phyloP scores from a whole-genome alignment of 2,329 filamentous ascomycete species.

The Sporothrix brasiliensis region DNA sequence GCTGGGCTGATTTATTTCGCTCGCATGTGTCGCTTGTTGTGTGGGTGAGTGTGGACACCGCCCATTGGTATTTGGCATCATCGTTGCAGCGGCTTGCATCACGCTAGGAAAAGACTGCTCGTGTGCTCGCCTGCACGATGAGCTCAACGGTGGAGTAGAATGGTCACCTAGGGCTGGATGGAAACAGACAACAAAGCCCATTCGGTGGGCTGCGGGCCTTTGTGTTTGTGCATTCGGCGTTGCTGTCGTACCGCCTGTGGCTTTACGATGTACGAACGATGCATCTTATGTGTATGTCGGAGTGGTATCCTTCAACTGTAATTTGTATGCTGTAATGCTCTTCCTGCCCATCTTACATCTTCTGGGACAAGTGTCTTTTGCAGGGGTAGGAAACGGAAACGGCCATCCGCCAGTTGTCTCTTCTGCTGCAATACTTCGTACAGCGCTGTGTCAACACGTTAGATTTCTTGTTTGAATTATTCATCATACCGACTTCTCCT shows the following conservation, averaged over 20 bases:
- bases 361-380: neutral
- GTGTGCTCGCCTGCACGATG: neutral
- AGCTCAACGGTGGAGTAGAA: neutral
- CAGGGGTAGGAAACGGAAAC: neutral
- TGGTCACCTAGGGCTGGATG: neutral
- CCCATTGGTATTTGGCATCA: slow-evolving; percentile 11
- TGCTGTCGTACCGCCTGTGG: slow-evolving; percentile 4
- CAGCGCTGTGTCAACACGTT: slow-evolving; percentile 4
- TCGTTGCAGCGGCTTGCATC: neutral
- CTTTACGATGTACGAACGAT: neutral
- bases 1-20: neutral
- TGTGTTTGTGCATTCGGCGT: neutral
- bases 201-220: neutral
- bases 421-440: slow-evolving; percentile 19
- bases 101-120: neutral
- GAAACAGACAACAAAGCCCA: slow-evolving; percentile 5
- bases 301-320: neutral
- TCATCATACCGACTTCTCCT: neutral
- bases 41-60: slow-evolving; percentile 8
- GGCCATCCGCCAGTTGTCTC: neutral
- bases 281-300: neutral
- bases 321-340: neutral
- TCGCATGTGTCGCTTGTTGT: neutral
- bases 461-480: neutral
- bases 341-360: neutral